Percentiles rank a stretch among this genome's conserved stretches.
Conservation (phyloP, 2,329 filamentous ascomycete species). For the Tolypocladium endophyticum region DNA sequence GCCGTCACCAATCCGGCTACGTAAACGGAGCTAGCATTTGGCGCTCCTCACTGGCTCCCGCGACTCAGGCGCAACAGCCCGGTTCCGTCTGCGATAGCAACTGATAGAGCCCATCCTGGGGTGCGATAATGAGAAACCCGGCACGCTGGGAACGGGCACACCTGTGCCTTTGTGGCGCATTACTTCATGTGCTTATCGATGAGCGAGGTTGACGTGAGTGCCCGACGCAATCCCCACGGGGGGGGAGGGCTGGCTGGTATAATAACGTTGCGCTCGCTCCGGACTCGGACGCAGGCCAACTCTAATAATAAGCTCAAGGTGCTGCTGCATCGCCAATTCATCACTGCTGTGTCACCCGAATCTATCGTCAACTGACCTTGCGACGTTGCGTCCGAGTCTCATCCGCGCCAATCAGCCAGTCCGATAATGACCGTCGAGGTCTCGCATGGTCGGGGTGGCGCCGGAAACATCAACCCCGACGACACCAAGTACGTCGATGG, state of each 20-base stretch:
- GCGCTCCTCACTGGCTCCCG: slow-evolving; percentile 5
- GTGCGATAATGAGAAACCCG: background rate
- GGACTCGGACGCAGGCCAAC: background rate
- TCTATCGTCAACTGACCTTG: background rate
- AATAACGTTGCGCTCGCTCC: background rate
- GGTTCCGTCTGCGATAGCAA: background rate
- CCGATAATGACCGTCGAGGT: slow-evolving; percentile 32
- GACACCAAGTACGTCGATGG: slow-evolving; percentile 51
- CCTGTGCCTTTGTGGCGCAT: background rate
- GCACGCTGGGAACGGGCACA: background rate
- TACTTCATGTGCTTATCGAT: background rate
- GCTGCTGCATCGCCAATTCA: background rate
- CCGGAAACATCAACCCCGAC: slow-evolving; percentile 50
- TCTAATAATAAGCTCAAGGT: background rate
- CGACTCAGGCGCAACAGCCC: background rate
- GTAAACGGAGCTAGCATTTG: slow-evolving; percentile 13
- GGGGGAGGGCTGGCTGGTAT: background rate
- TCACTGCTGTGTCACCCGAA: background rate
- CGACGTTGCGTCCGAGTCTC: background rate
- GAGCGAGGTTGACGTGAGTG: background rate
- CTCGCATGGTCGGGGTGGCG: slow-evolving; percentile 51
- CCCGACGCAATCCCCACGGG: background rate
- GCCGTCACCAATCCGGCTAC: slow-evolving; percentile 22
- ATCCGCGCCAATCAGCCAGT: slow-evolving; percentile 8
- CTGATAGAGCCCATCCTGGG: background rate